Base-by-base conservation (phyloP, 768 basidiomycete species). In the Calocybe indica region DNA sequence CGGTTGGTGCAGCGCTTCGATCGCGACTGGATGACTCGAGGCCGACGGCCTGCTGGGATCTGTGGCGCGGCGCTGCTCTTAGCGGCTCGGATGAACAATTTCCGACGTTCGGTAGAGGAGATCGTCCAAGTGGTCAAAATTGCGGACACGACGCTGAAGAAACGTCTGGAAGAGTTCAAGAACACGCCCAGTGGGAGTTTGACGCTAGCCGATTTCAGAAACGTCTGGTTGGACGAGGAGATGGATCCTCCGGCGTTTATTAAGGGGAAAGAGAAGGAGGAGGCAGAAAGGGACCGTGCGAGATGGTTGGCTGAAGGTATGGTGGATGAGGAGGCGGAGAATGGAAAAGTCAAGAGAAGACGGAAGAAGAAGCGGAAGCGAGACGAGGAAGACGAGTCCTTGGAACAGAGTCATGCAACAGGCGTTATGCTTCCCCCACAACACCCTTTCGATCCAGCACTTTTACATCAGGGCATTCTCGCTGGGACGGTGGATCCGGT, bases 111-210 rank as follows among this genome's bases (percentile, higher is more conserved):
- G 22, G 76, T 97, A 8, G 89, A 94, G 60, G 96, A 99, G 65
- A 88, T 99, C 40, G 93, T 97, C 13, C 96, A 99, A 61, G 93
- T 99, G 11, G 96, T 98, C 55, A 99, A 98, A 69, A 96, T 97
- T 55, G 92, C 93, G n/a, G 93, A 97, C 58, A 85, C 83, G 8
- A 99, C 96, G 3, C 67, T 99, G 37, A 83, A 85, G 68, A 97
- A 95, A 65, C 80, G 96, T 12, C 70, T 99, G 11, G 88, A 93
- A 22, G 96, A 99, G 68, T 99, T 99, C 73, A 90, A 85, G 61
- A 81, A 79, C 55, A 97, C 93, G 1, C 83, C 86, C 0, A 91
- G 88, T 57, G 92, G 90, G 9, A 74, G 76, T 34, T 67, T 97
- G 57, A 94, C 92, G 1, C 71, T 99, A 44, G 83, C 83, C 9